Evolutionary conservation across 2,329 filamentous ascomycete species (phyloP).

Genomic region (Furcasterigmium furcatum): DNA sequence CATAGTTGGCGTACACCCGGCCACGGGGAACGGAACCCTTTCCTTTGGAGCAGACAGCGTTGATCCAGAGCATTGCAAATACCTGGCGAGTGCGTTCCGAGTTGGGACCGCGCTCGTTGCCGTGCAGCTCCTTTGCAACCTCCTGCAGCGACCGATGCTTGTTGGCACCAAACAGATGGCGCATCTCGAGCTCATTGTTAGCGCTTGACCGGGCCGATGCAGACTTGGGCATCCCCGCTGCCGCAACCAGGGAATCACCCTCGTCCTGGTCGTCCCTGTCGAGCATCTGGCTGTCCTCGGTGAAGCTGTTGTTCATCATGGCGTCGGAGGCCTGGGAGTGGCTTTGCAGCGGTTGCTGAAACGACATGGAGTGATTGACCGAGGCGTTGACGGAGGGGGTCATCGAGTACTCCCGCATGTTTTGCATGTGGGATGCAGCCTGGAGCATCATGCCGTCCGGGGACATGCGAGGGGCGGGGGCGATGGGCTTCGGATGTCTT

Average conservation of each 20-base stretch:
- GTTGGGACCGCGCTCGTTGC: slow-evolving; percentile 75
- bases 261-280: slow-evolving; percentile 59
- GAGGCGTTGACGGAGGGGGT: slow-evolving; percentile 38
- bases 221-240: slow-evolving; percentile 47
- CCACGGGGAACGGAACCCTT: slow-evolving; percentile 88
- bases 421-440: slow-evolving; percentile 49
- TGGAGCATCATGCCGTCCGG: slow-evolving; percentile 59
- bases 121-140: slow-evolving; percentile 72
- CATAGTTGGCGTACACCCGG: slow-evolving; percentile 93
- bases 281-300: slow-evolving; percentile 58
- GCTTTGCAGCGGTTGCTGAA: slow-evolving; percentile 33
- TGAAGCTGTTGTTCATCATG: slow-evolving; percentile 52
- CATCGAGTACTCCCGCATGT: slow-evolving; percentile 45
- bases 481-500: slow-evolving; percentile 39
- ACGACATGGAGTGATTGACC: slow-evolving; percentile 13
- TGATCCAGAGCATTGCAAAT: slow-evolving; percentile 87
- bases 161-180: slow-evolving; percentile 70
- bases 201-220: slow-evolving; percentile 64
- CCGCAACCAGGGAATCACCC: slow-evolving; percentile 45
- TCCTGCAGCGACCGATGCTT: slow-evolving; percentile 65
- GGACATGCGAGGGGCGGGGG: slow-evolving; percentile 42
- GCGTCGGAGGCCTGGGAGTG: slow-evolving; percentile 54
- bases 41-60: slow-evolving; percentile 67
- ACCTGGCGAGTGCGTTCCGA: slow-evolving; percentile 82
- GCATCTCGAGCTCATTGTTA: slow-evolving; percentile 78